Evolutionary conservation across 495 filamentous ascomycete genomes (phyloP).

Genomic region (Penicillium egyptiacum): DNA sequence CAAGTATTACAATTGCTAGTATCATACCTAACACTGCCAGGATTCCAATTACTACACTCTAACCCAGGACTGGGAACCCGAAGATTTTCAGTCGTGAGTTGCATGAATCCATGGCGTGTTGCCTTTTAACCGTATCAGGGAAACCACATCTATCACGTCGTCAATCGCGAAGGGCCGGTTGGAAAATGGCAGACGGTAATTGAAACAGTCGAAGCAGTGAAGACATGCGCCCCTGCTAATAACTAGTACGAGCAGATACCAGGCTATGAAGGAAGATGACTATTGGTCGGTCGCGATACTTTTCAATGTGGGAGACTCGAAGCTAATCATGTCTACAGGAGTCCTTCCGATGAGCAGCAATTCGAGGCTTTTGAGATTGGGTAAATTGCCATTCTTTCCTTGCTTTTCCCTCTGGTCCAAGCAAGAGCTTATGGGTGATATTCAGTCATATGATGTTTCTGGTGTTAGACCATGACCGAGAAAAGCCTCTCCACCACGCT

Average conservation of each 20-base stretch:
- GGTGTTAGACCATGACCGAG: background rate
- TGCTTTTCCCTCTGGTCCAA: too few species aligned
- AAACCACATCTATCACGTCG: constrained; percentile 1
- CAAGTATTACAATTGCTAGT: too few species aligned
- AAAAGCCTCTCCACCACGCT: constrained; percentile 1
- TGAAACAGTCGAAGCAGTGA: background rate
- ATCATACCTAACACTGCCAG: background rate
- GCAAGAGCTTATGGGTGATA: background rate
- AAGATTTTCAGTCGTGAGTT: constrained; percentile 3
- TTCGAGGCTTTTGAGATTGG: constrained; percentile 4
- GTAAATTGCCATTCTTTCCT: background rate
- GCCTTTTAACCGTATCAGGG: background rate
- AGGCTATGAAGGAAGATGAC: constrained; percentile 13
- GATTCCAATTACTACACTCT: background rate
- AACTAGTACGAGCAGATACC: constrained; percentile 6
- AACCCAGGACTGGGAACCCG: background rate
- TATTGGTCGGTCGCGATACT: constrained; percentile 11
- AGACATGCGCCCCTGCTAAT: background rate
- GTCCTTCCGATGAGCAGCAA: constrained; percentile 1
- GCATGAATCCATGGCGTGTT: background rate
- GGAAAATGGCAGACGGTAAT: constrained; percentile 2
- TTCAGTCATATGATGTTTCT: background rate
- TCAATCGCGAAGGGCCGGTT: background rate
- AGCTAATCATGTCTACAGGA: background rate
- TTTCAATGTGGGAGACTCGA: background rate